Evolutionary conservation across 2,329 filamentous ascomycete species (phyloP), one percentile per base, ranked within the genome.

Genomic region (Aspergillus sp.): DNA sequence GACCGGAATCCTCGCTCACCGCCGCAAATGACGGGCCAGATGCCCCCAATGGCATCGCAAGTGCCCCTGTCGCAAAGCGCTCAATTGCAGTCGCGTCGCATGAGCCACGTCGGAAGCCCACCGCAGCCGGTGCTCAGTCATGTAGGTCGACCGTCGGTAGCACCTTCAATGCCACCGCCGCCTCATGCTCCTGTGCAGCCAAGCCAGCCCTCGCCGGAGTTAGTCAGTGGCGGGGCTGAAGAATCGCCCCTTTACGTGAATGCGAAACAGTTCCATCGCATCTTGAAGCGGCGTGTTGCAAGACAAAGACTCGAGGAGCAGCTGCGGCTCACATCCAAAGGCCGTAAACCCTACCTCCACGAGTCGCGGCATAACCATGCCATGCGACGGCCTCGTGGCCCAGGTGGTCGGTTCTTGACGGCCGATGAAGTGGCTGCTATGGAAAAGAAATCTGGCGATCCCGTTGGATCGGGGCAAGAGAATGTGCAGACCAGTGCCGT

Each of bases 331-430:
- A 97, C 93, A 0, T 94, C 86, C 7, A 98, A 98, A 72, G 91
- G 91, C 22, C 83, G 93, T 32, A 97, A 96, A 72, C 93, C 93
- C 3, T 98, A 98, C 62, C 78, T 98, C 27, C 93, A 98, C 71
- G 93, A 98, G 66, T 97, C 91, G 22, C 81, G 93, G 62, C 93
- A 98, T 69, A 97, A 97, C 64, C 93, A 98, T 69, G 93, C 93
- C 7, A 98, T 98, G 93, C 84, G 93, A 49, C 79, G 93, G 60
- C 93, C 93, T 23, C 83, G 93, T 65, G 93, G 93, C 13, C 93
- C 93, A 0, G 93, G 93, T 46, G 93, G 93, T 19, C 85, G 93
- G 20, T 98, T 98, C 77, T 74, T 98, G 67, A 98, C 93, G 0
- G 91, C 93, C 1, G 93, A 97, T 49, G 93, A 98, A 67, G 90